A percentile compares a stretch with the other conserved stretches of the same genome.
These are phyloP conservation scores for Dothideomycetidae sp. DNA, from an alignment of 2,329 filamentous ascomycete species.

Conservation along the genomic window DNA sequence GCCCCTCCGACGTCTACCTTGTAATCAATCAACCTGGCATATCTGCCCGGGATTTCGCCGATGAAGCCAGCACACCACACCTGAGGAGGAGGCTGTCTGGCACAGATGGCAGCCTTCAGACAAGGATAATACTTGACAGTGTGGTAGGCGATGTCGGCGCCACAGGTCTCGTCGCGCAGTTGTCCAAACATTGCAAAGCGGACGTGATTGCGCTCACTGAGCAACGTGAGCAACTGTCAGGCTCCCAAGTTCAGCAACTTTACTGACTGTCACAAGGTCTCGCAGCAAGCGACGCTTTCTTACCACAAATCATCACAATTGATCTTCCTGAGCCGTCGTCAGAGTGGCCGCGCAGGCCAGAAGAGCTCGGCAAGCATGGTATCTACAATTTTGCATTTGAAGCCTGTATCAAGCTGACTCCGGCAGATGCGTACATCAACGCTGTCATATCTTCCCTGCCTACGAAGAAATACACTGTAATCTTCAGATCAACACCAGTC, in stretches of 20 bases:
- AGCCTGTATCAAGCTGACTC: neutral
- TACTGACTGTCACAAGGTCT: neutral
- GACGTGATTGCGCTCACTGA: conserved; percentile 1
- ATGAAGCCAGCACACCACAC: conserved; percentile 37
- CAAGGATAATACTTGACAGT: conserved; percentile 1
- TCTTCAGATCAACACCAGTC: conserved; percentile 55
- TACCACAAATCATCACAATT: neutral
- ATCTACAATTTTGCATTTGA: neutral
- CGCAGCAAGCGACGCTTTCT: neutral
- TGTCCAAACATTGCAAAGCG: neutral
- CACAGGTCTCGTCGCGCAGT: neutral
- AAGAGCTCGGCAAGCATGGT: neutral
- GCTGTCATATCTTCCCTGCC: conserved; percentile 12
- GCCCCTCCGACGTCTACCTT: conserved; percentile 12
- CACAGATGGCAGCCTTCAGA: conserved; percentile 5
- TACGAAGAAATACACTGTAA: conserved; percentile 51
- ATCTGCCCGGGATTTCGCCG: conserved; percentile 52
- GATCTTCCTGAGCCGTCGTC: neutral
- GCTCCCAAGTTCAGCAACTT: neutral
- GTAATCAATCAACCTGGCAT: conserved; percentile 65
- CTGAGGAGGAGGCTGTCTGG: conserved; percentile 38
- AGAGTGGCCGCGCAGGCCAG: neutral
- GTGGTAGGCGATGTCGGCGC: conserved; percentile 5
- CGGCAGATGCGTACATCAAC: conserved; percentile 11
- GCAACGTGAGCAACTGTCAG: conserved; percentile 1